Evolutionary conservation across 768 basidiomycete species (phyloP), one percentile per base, ranked within the genome.

Genomic region (Glaciozyma antarctica): DNA sequence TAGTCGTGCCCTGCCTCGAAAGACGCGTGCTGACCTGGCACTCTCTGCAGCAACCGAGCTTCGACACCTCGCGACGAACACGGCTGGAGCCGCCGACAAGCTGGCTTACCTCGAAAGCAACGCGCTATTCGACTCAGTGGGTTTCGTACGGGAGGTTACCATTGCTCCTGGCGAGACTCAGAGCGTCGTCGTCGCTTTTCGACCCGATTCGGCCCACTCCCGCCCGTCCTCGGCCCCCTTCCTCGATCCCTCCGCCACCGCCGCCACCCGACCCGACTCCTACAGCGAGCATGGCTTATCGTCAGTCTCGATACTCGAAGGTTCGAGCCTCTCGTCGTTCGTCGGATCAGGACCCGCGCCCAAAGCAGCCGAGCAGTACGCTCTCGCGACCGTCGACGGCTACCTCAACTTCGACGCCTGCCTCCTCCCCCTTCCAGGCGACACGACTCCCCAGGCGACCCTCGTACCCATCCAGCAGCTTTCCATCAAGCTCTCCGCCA

Each of bases 401-500:
- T 57, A 57, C 41, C n/a, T 57, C 56, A 57, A 57, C 41, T 19
- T 57, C 24, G 56, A 57, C 38, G 38, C 43, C 22, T 57, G 38
- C 15, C 38, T 44, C 56, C 12, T 44, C 56, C 53, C 28, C 26
- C 28, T 19, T 26, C 53, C 19, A n/a, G 21, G 53, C 47, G 21
- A 19, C 21, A 22, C 57, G n/a, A 17, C 58, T 32, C 44, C 26
- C 24, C 24, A 26, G 17, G 19, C 58, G 45, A 16, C 58, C 26
- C 30, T 41, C 26, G 45, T 28, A 8, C 45, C 28, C 28, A 45
- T 47, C 45, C 44, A 60, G 58, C 58, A 60, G 45, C 58, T 75
- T 66, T 66, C 49, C 22, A 52, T 75, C 17, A 71, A 73, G 17
- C 72, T 75, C 63, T 73, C 72, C 66, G 75, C 75, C 26, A 73